Conservation (phyloP, 2,329 filamentous ascomycete species). For the Ramularia collo-cygni region DNA sequence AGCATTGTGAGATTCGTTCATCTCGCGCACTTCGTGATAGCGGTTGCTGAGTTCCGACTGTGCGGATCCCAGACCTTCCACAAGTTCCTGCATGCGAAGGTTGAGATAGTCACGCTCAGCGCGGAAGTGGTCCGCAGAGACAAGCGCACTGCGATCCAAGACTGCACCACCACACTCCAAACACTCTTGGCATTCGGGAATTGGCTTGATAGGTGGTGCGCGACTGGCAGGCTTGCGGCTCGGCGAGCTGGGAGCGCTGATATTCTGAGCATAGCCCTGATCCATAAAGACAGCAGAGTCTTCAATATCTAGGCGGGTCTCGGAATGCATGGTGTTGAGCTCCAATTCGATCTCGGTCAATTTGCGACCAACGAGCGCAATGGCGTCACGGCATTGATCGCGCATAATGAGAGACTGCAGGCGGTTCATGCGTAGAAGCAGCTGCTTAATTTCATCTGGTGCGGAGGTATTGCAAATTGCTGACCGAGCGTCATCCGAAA, state of each 20-base stretch:
- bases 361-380: conserved; percentile 23
- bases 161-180: conserved; percentile 9
- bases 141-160: neutral
- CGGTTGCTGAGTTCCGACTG: conserved; percentile 28
- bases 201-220: too few relatives aligned
- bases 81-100: conserved; percentile 25
- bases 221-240: neutral
- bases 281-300: conserved; percentile 30
- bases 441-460: conserved; percentile 25
- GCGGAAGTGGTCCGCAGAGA: conserved; percentile 16
- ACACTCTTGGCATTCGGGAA: neutral
- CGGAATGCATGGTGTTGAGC: conserved; percentile 23
- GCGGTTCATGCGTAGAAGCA: conserved; percentile 33
- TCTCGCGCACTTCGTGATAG: conserved; percentile 27
- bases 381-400: conserved; percentile 18
- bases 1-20: conserved; percentile 25
- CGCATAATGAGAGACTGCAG: conserved; percentile 32
- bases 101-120: conserved; percentile 22
- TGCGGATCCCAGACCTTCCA: conserved; percentile 25
- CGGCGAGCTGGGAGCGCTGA: conserved; percentile 2
- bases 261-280: conserved; percentile 14
- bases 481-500: conserved; percentile 32
- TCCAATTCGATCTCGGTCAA: conserved; percentile 29
- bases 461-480: conserved; percentile 15
- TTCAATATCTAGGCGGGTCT: conserved; percentile 21